phyloP scores from a whole-genome alignment of 2,329 filamentous ascomycete species.

The Scedosporium apiospermum region DNA sequence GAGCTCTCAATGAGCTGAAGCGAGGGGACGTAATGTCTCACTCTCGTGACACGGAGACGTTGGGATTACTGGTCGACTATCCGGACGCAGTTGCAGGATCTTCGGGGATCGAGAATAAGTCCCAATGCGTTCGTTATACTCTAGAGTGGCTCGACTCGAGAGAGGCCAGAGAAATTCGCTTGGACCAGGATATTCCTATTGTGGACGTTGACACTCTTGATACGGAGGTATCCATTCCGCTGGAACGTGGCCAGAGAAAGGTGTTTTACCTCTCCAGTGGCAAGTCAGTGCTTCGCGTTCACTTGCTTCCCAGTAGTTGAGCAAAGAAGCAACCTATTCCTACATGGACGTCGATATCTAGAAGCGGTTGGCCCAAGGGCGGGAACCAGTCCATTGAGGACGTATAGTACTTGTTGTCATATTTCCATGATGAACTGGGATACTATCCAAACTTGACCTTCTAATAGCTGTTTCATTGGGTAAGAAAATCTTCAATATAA shows the following conservation, averaged over 20 bases:
- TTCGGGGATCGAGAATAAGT: background rate
- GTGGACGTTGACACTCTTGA: background rate
- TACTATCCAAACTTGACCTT: too few species aligned
- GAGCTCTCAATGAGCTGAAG: background rate
- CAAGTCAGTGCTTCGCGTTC: background rate
- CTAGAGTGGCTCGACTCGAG: background rate
- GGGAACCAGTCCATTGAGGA: too few species aligned
- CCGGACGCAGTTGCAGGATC: background rate
- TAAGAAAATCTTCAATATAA: too few species aligned
- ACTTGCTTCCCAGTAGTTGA: background rate
- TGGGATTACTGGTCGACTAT: background rate
- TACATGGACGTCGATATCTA: background rate
- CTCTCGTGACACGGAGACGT: background rate
- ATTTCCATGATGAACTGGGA: too few species aligned
- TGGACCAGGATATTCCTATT: background rate
- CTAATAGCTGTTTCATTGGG: too few species aligned
- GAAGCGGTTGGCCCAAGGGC: background rate
- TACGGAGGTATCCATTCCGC: background rate
- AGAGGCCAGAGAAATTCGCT: background rate
- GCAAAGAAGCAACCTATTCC: background rate
- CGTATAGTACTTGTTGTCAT: too few species aligned
- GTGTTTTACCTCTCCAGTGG: background rate
- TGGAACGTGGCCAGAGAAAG: background rate
- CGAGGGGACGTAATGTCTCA: background rate
- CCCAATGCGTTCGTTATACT: background rate